phyloP scores from a whole-genome alignment of 2,329 filamentous ascomycete genomes.

The Epichloe brachyelytri region DNA sequence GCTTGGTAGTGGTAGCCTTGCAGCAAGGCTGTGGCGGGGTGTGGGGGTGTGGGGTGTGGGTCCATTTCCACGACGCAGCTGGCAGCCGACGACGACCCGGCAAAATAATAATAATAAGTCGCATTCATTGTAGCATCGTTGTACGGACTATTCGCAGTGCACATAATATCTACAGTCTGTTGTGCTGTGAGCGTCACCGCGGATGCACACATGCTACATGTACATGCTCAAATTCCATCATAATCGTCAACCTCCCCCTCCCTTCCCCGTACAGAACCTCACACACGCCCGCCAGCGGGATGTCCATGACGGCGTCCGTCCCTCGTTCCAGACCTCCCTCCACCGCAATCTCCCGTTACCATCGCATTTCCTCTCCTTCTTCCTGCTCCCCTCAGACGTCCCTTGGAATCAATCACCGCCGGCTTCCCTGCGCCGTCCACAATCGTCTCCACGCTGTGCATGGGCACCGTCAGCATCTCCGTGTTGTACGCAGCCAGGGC shows the following conservation, averaged over 20 bases:
- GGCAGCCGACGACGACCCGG: no score
- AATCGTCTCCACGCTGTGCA: conserved; percentile 73
- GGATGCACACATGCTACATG: no score
- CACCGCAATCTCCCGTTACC: conserved; percentile 45
- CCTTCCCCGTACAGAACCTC: conserved; percentile 76
- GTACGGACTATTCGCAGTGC: no score
- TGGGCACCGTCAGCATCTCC: conserved; percentile 69
- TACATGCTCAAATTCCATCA: neutral
- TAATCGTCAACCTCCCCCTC: conserved; percentile 12
- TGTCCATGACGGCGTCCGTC: conserved; percentile 94
- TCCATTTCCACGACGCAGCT: neutral
- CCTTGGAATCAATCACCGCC: conserved; percentile 65
- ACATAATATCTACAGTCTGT: no score
- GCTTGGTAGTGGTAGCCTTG: conserved; percentile 8
- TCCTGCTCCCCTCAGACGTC: conserved; percentile 29
- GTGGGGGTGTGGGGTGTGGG: conserved; percentile 2
- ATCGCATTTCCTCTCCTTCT: conserved; percentile 24
- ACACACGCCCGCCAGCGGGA: conserved; percentile 87
- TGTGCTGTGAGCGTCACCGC: no score
- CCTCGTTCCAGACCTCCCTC: conserved; percentile 75
- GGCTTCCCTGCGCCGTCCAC: conserved; percentile 84
- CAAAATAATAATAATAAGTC: no score
- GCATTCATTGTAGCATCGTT: no score
- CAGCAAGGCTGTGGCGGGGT: conserved; percentile 12
- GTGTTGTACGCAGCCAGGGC: conserved; percentile 86